Percentiles rank a stretch among this genome's conserved stretches.
These are phyloP conservation scores for Daedaleopsis sinensis DNA, from an alignment of 768 basidiomycete genomes.

Conservation along the genomic window DNA sequence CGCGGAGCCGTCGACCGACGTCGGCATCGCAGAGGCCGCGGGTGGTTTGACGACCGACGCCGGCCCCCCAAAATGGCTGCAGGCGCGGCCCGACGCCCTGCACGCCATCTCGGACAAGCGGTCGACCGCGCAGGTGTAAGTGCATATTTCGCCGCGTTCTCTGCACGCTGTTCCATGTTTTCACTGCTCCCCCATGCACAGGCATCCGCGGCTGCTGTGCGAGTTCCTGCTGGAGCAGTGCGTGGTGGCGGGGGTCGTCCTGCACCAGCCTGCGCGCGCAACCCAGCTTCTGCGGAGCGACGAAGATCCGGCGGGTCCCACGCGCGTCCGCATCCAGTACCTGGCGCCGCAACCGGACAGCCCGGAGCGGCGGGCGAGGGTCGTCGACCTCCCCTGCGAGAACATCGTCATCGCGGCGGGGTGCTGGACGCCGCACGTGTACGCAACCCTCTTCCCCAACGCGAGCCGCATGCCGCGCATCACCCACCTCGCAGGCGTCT, in stretches of 20 bases:
- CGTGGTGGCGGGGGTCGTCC: slow-evolving; percentile 29
- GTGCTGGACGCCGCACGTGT: slow-evolving; percentile 39
- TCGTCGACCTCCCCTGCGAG: slow-evolving; percentile 31
- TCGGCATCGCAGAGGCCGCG: slow-evolving; percentile 8
- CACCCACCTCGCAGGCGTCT: slow-evolving; percentile 33
- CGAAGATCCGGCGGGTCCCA: slow-evolving; percentile 9
- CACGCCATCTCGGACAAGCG: slow-evolving; percentile 29
- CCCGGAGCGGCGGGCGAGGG: slow-evolving; percentile 5
- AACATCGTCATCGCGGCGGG: slow-evolving; percentile 40
- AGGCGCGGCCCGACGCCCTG: slow-evolving; percentile 22
- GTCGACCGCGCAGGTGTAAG: slow-evolving; percentile 37
- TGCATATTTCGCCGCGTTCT: background rate
- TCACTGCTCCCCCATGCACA: slow-evolving; percentile 12
- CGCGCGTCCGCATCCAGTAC: slow-evolving; percentile 25
- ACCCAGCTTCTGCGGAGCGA: slow-evolving; percentile 20
- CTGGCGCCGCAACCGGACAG: slow-evolving; percentile 14
- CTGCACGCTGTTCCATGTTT: background rate
- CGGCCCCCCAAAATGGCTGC: slow-evolving; percentile 26
- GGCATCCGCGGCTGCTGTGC: slow-evolving; percentile 33
- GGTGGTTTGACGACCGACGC: slow-evolving; percentile 7
- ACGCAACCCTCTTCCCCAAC: slow-evolving; percentile 34
- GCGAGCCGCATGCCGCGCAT: slow-evolving; percentile 32
- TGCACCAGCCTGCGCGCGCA: slow-evolving; percentile 34
- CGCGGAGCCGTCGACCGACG: background rate
- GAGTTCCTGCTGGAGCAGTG: slow-evolving; percentile 36